Evolutionary conservation across 2,329 filamentous ascomycete species (phyloP).

Genomic region (Monilinia fructicola): DNA sequence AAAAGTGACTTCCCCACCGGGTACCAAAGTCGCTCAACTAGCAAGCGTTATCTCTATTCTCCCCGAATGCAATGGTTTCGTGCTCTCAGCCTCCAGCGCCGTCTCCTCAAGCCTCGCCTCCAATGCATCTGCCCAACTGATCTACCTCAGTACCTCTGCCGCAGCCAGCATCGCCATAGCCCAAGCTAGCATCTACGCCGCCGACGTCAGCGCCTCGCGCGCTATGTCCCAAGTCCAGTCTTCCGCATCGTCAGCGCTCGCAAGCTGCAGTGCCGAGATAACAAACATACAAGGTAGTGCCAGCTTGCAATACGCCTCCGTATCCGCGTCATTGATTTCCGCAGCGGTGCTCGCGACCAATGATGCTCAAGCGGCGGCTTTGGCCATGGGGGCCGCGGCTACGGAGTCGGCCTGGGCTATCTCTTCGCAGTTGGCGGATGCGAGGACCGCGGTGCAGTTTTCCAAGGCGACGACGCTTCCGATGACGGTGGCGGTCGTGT

Average conservation of each 20-base stretch:
- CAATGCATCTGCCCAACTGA: background rate
- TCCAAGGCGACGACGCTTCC: constrained; percentile 6
- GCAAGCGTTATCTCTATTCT: background rate
- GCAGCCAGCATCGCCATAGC: constrained; percentile 2
- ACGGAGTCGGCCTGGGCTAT: constrained; percentile 1
- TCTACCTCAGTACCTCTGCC: background rate
- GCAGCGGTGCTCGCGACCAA: background rate
- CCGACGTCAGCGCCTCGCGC: constrained; percentile 1
- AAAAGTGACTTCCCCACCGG: background rate
- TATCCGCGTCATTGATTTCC: constrained; percentile 1
- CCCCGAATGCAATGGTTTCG: constrained; percentile 2
- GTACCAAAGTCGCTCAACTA: background rate
- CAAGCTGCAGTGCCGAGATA: background rate
- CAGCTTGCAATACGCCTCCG: background rate
- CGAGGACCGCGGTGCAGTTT: background rate
- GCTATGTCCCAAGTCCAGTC: background rate
- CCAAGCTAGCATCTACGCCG: constrained; percentile 3
- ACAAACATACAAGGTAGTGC: background rate
- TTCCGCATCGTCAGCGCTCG: constrained; percentile 10
- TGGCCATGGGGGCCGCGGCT: background rate
- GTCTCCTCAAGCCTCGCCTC: background rate
- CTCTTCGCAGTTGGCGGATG: background rate
- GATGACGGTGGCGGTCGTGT: constrained; percentile 4
- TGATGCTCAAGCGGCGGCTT: constrained; percentile 10
- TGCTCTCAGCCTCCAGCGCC: background rate